These are phyloP conservation scores for Kodamaea fungicola DNA, from an alignment of 1,139 yeast species.

Conservation along the genomic window DNA sequence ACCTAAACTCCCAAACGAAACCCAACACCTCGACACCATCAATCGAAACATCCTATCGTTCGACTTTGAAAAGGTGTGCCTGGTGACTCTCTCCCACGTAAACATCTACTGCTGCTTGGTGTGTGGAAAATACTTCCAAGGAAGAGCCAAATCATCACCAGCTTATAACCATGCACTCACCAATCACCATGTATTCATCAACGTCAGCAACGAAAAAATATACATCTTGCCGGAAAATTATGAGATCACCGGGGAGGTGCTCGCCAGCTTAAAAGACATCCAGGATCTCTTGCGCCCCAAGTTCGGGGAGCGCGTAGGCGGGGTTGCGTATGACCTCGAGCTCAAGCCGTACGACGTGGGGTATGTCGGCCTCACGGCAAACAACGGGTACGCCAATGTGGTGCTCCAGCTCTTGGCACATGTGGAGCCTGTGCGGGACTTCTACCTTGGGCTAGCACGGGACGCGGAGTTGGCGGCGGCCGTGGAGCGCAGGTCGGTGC, in stretches of 20 bases:
- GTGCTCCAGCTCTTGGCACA: conserved; percentile 58
- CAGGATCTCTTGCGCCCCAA: conserved; percentile 50
- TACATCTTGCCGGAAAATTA: conserved; percentile 62
- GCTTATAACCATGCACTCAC: conserved; percentile 68
- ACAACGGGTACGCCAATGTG: conserved; percentile 52
- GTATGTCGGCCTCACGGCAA: conserved; percentile 58
- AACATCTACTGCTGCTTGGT: conserved; percentile 70
- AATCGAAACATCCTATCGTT: conserved; percentile 59
- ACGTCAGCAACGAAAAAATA: conserved; percentile 45
- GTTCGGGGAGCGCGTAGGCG: conserved; percentile 26
- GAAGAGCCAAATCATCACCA: conserved; percentile 58
- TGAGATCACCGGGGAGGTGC: conserved; percentile 27
- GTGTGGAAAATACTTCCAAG: conserved; percentile 75
- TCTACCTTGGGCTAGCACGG: conserved; percentile 32
- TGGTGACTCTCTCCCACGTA: conserved; percentile 54
- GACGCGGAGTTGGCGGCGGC: conserved; percentile 8
- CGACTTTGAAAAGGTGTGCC: conserved; percentile 67
- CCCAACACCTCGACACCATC: conserved; percentile 49
- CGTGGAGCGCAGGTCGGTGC: conserved; percentile 16
- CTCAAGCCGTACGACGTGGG: conserved; percentile 56
- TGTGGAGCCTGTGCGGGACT: conserved; percentile 49
- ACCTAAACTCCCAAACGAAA: not conserved
- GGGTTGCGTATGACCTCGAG: conserved; percentile 35
- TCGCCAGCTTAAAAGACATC: conserved; percentile 48
- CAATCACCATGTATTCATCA: conserved; percentile 53